Evolutionary conservation across 371 early-diverging fungal genomes (phyloP).

Genomic region (Quaeritorhiza haematococci): DNA sequence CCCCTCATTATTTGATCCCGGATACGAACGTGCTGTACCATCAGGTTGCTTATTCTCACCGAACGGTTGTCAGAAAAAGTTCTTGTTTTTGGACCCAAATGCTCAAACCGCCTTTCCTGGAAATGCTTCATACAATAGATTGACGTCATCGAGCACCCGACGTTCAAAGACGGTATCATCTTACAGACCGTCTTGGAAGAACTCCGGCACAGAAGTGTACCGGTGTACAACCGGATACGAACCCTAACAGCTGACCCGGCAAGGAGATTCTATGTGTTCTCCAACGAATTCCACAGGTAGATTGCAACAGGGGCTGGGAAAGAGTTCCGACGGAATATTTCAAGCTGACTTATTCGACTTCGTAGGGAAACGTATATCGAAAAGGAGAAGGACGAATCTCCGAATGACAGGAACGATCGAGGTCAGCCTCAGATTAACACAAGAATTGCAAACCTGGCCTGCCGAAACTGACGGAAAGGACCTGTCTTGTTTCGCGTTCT

Average conservation of each 20-base stretch:
- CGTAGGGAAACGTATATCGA: constrained; percentile 80
- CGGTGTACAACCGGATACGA: constrained; percentile 77
- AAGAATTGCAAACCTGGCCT: neutral
- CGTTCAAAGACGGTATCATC: constrained; percentile 83
- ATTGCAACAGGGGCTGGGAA: neutral
- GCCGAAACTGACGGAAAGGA: neutral
- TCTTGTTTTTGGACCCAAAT: neutral
- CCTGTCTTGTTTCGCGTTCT: neutral
- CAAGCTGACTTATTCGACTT: neutral
- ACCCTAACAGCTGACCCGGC: constrained; percentile 62
- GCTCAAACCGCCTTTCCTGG: too few relatives aligned
- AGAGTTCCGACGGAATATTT: neutral
- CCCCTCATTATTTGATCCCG: constrained; percentile 77
- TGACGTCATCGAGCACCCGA: constrained; percentile 85
- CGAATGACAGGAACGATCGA: constrained; percentile 91
- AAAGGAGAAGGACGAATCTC: constrained; percentile 70
- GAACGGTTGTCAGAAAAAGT: neutral
- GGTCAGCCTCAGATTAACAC: constrained; percentile 34
- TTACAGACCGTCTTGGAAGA: constrained; percentile 91
- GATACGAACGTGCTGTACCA: constrained; percentile 95
- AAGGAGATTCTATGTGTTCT: constrained; percentile 81
- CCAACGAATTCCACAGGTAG: constrained; percentile 86
- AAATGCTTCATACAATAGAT: constrained; percentile 50
- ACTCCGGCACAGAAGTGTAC: constrained; percentile 69
- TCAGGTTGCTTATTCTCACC: constrained; percentile 51